A percentile compares a stretch with the other conserved stretches of the same genome.
Conservation (phyloP, 2,329 filamentous ascomycete species). For the Byssoonygena ceratinophila region DNA sequence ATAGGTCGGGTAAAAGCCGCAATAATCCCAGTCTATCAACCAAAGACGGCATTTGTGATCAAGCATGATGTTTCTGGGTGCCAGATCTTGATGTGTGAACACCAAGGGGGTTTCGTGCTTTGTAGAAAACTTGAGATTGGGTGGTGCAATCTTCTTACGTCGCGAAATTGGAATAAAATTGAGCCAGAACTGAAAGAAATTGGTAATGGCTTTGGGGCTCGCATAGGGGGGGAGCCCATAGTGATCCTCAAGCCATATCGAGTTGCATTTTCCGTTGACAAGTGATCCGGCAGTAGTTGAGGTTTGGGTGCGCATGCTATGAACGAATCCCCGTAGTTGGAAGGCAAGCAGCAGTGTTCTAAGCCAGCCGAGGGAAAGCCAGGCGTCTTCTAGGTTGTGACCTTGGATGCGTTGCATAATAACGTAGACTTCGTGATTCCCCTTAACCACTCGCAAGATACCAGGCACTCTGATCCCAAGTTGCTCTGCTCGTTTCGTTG, state of each 20-base stretch:
- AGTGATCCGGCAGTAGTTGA: conserved; percentile 20
- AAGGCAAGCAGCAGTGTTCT: conserved; percentile 18
- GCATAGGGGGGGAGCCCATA: conserved; percentile 18
- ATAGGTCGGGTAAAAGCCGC: conserved; percentile 15
- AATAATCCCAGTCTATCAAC: conserved; percentile 15
- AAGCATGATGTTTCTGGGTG: conserved; percentile 25
- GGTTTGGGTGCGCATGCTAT: conserved; percentile 17
- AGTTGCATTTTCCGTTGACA: conserved; percentile 11
- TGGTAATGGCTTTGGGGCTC: conserved; percentile 13
- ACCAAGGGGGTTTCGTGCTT: conserved; percentile 15
- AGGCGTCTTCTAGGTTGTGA: conserved; percentile 17
- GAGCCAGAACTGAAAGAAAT: conserved; percentile 20
- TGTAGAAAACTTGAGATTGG: conserved; percentile 17
- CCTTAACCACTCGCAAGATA: conserved; percentile 12
- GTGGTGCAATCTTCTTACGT: conserved; percentile 8
- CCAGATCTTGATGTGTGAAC: conserved; percentile 28
- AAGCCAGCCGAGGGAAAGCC: conserved; percentile 19
- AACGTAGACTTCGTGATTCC: conserved; percentile 14
- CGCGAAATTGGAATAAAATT: conserved; percentile 14
- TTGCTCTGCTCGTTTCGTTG: conserved; percentile 17
- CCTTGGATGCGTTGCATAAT: conserved; percentile 20
- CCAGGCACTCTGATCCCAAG: conserved; percentile 18
- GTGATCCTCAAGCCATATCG: conserved; percentile 21
- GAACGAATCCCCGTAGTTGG: conserved; percentile 19
- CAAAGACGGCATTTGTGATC: conserved; percentile 18